Percentiles rank a stretch among this genome's conserved stretches.
phyloP scores from a whole-genome alignment of 73 alveolate genomes.

The Uronychia binucleata region DNA sequence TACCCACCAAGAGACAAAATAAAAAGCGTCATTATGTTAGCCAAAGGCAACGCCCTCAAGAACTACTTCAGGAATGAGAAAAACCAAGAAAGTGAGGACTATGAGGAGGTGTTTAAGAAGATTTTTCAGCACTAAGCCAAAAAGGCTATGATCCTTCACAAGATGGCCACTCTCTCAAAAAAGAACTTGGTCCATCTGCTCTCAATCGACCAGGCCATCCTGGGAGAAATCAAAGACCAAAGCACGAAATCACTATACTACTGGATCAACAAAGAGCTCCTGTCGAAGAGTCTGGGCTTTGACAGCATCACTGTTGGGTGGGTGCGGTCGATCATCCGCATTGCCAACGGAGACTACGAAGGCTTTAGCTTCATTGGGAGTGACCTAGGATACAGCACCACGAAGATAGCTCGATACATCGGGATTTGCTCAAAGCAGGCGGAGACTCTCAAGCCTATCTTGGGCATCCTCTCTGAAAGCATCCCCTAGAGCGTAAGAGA shows the following conservation, averaged over 20 bases:
- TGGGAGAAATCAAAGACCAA: background rate
- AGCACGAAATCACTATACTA: background rate
- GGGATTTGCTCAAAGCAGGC: background rate
- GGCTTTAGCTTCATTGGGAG: background rate
- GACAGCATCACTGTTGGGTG: background rate
- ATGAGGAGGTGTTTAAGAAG: background rate
- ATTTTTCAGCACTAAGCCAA: background rate
- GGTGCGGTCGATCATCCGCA: background rate
- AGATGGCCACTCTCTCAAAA: background rate
- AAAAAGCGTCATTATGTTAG: background rate
- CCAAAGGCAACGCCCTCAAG: background rate
- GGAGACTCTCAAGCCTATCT: background rate
- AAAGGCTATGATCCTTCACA: background rate
- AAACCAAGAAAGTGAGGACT: background rate
- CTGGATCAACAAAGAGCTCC: background rate
- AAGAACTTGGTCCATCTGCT: background rate
- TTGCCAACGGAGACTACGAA: background rate
- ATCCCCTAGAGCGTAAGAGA: background rate
- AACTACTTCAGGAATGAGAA: background rate
- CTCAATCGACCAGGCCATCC: background rate
- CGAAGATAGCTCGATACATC: background rate
- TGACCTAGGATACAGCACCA: background rate
- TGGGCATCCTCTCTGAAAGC: background rate
- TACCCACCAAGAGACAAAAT: background rate
- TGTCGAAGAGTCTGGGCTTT: background rate